Evolutionary conservation across 306 rosid species (phyloP), one percentile per base, ranked within the genome.

Genomic region (Castanea mollissima): DNA sequence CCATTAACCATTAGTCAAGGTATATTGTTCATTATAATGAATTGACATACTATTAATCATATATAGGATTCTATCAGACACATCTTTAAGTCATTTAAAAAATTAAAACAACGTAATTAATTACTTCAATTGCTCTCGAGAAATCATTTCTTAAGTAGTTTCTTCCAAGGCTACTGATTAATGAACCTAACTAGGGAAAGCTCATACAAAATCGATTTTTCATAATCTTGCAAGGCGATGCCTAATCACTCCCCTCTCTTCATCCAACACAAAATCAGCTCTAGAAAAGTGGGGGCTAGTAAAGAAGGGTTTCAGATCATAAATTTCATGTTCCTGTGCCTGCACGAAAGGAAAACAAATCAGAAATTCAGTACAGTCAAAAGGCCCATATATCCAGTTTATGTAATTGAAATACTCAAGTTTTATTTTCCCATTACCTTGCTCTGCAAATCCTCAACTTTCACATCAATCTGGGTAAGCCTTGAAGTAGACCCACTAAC

Each of bases 241-340:
- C 79, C 85, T 85, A 59, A 92, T 92, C 21, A 95, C 79, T 84
- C 87, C 92, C 27, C 69, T 80, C 77, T 83, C 89, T 81, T 88
- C 94, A 76, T 89, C 95, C 88, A 92, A 74, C 23, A 71, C 84
- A 84, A 90, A 95, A 69, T 89, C 81, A 76, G 98, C 89, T 71
- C 82, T 72, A 8, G 93, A 76, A 80, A 95, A 92, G 46, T 83
- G 88, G 60, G 83, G 73, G 82, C 99, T 95, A 15, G 74, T 79
- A 83, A 95, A 95, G 91, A 95, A 95, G 64, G 96, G 97, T 44
- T 74, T 88, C 62, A 95, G 87, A 91, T 93, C 98, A 74, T 80
- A 84, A 29, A 95, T 91, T 77, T 95, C 99, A 64, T 93, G 91
- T 71, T 93, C 99, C 76, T 90, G 95, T 71, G 98, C 98, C 99